A percentile compares a stretch with the other conserved stretches of the same genome.
These are phyloP conservation scores for Lactifluus echinatus DNA, from an alignment of 768 basidiomycete species.

Conservation along the genomic window DNA sequence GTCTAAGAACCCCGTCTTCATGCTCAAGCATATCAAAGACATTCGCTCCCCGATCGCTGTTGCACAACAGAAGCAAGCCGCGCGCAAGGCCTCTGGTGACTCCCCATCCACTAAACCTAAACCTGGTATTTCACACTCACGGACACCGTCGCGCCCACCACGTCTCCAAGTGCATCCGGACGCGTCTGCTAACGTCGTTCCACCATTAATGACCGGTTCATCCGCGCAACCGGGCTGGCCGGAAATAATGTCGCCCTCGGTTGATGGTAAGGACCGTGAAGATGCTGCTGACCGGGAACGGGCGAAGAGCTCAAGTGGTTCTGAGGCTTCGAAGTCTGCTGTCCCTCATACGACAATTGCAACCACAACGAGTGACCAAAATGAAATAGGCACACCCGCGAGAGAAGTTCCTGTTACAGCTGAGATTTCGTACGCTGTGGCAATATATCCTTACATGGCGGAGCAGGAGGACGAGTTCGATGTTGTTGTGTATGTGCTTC, in stretches of 20 bases:
- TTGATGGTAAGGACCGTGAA: conserved; percentile 34
- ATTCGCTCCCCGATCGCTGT: conserved; percentile 96
- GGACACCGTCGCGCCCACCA: conserved; percentile 44
- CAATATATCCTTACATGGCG: conserved; percentile 98
- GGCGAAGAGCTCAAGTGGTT: not conserved
- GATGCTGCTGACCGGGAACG: conserved; percentile 32
- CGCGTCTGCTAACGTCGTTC: conserved; percentile 35
- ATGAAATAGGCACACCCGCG: conserved; percentile 22
- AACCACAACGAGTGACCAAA: conserved; percentile 17
- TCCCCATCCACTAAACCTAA: conserved; percentile 21
- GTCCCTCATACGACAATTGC: conserved; percentile 28
- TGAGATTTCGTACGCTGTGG: conserved; percentile 87
- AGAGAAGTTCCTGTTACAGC: conserved; percentile 29
- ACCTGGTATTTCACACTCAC: conserved; percentile 31
- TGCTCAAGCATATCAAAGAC: conserved; percentile 95
- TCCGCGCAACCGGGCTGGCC: conserved; percentile 67
- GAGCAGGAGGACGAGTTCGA: conserved; percentile 99
- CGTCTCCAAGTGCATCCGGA: conserved; percentile 59
- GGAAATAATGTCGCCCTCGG: conserved; percentile 55
- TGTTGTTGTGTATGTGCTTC: conserved; percentile 74
- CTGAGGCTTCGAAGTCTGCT: conserved; percentile 28
- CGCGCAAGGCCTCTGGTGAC: conserved; percentile 59
- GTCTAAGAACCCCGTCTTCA: conserved; percentile 97
- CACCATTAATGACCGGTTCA: conserved; percentile 46
- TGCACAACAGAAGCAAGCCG: conserved; percentile 91